phyloP scores from a whole-genome alignment of 176 grass and related monocot genomes.

The Lolium rigidum region DNA sequence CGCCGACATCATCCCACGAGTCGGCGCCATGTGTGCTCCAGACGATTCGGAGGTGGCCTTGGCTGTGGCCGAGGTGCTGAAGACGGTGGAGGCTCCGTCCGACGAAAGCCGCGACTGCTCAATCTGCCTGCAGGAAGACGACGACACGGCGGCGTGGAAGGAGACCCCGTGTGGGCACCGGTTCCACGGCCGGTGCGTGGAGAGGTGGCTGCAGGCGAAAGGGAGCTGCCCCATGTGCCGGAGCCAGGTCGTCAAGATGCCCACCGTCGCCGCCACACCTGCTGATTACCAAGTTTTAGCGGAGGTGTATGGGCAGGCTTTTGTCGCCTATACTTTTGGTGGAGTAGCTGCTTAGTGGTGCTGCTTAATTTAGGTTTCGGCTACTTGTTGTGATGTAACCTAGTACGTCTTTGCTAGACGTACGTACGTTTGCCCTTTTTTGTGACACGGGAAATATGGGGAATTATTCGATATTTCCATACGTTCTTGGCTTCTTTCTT shows the following conservation, averaged over 20 bases:
- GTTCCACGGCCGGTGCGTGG: not conserved
- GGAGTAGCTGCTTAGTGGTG: too few species aligned
- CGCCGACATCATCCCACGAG: not conserved
- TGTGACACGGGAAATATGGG: too few species aligned
- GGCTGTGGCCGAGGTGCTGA: not conserved
- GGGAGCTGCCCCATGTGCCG: conserved; percentile 26
- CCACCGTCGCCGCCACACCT: not conserved
- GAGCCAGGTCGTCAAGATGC: not conserved
- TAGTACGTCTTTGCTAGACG: too few species aligned
- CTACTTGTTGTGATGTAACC: too few species aligned
- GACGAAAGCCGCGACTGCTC: not conserved
- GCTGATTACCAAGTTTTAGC: not conserved
- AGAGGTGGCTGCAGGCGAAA: not conserved
- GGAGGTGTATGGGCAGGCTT: too few species aligned
- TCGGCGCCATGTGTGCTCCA: not conserved
- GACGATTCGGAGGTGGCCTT: not conserved
- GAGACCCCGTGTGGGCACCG: not conserved
- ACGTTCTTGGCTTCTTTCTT: too few species aligned
- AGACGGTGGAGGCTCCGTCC: not conserved
- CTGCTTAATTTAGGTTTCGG: too few species aligned
- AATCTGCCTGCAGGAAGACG: not conserved
- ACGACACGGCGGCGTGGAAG: not conserved
- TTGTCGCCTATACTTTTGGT: too few species aligned
- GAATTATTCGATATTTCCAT: too few species aligned
- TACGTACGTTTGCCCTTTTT: too few species aligned